Evolutionary conservation across 2,329 filamentous ascomycete genomes (phyloP).

Genomic region (Fusarium luffae): DNA sequence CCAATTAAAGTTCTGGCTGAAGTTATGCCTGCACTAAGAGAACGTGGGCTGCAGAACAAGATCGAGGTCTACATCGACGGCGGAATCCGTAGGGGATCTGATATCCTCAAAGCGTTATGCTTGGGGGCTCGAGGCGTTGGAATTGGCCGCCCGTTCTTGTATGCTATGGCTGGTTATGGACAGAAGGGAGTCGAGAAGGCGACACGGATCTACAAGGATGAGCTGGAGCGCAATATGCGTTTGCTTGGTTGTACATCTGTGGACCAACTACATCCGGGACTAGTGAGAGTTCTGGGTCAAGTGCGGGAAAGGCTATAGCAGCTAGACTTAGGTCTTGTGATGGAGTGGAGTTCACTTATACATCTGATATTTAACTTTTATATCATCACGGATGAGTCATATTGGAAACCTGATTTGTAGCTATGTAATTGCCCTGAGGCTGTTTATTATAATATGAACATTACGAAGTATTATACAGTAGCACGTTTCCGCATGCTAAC

Average conservation of each 20-base stretch:
- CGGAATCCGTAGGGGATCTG: constrained; percentile 85
- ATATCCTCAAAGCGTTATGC: constrained; percentile 93
- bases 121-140: constrained; percentile 91
- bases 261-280: constrained; percentile 66
- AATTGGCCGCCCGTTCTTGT: constrained; percentile 92
- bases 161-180: constrained; percentile 93
- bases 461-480: constrained; percentile 11
- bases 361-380: too few species aligned
- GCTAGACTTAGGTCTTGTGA: too few species aligned
- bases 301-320: background rate
- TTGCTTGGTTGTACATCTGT: constrained; percentile 82
- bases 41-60: constrained; percentile 74
- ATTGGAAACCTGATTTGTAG: too few species aligned
- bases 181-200: constrained; percentile 88
- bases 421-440: background rate
- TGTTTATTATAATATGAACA: background rate
- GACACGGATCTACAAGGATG: constrained; percentile 90
- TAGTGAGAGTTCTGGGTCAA: background rate
- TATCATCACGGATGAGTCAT: too few species aligned
- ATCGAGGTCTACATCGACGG: constrained; percentile 93
- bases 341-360: background rate
- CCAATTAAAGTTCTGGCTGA: constrained; percentile 90
- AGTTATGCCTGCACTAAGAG: constrained; percentile 84
- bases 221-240: constrained; percentile 99
- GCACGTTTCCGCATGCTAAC: background rate